Percentiles rank a stretch among this genome's conserved stretches.
These are phyloP conservation scores for Botryotinia globosa DNA, from an alignment of 2,329 filamentous ascomycete genomes.

Conservation along the genomic window DNA sequence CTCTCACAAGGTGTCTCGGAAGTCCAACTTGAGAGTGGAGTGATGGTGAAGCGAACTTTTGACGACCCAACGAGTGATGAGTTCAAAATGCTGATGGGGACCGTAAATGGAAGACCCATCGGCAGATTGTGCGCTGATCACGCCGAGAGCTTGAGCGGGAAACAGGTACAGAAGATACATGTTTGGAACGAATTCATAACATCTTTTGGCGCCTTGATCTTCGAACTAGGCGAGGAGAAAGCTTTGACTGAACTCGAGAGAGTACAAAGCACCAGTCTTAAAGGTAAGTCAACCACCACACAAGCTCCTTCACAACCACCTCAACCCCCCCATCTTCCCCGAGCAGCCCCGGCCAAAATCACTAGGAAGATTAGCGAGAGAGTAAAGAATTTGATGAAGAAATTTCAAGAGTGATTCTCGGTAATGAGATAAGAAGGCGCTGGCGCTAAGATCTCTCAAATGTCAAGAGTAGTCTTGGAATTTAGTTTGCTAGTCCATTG, in stretches of 20 bases:
- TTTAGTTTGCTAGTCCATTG: neutral
- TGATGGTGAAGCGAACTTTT: neutral
- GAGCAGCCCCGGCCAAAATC: neutral
- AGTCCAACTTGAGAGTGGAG: fast-evolving
- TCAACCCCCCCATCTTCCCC: neutral
- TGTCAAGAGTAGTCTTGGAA: neutral
- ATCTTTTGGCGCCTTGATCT: neutral
- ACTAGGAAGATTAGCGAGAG: neutral
- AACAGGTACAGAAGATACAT: neutral
- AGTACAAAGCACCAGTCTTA: neutral
- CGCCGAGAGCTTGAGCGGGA: neutral
- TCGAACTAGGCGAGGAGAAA: neutral
- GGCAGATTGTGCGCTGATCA: neutral
- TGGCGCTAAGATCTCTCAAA: neutral
- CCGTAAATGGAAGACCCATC: neutral
- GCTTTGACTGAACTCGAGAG: neutral
- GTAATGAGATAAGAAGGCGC: neutral
- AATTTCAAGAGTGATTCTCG: neutral
- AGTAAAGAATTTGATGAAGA: neutral
- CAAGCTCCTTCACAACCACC: neutral
- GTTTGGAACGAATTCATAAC: neutral
- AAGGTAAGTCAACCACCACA: neutral
- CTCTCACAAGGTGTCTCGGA: neutral
- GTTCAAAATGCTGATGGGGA: neutral
- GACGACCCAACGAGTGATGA: neutral